phyloP scores from a whole-genome alignment of 805 yeast genomes.

The Candida pini region DNA sequence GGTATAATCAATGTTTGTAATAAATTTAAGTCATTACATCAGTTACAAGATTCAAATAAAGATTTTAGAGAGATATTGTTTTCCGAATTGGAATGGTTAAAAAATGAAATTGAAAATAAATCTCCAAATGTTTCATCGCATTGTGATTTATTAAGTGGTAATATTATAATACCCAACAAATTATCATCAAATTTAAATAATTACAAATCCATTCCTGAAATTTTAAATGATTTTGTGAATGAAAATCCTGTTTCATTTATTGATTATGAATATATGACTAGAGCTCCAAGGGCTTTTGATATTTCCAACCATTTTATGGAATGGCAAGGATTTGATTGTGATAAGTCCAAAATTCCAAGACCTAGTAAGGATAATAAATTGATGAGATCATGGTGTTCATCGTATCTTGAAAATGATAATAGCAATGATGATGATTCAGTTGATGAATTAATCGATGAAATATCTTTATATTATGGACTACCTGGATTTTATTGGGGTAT shows the following conservation, averaged over 20 bases:
- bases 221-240: constrained; percentile 7
- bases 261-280: constrained; percentile 68
- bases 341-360: constrained; percentile 50
- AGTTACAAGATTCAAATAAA: constrained; percentile 14
- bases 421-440: constrained; percentile 19
- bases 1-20: constrained; percentile 33
- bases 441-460: constrained; percentile 46
- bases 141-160: constrained; percentile 71
- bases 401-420: constrained; percentile 40
- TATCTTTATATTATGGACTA: constrained; percentile 60
- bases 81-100: constrained; percentile 53
- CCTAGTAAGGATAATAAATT: constrained; percentile 39
- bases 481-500: constrained; percentile 86
- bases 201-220: constrained; percentile 18
- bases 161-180: constrained; percentile 53
- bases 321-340: constrained; percentile 81
- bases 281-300: constrained; percentile 70
- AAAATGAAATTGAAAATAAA: constrained; percentile 30
- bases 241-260: constrained; percentile 49
- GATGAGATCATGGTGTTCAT: constrained; percentile 52
- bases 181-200: constrained; percentile 13
- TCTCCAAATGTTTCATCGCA: constrained; percentile 63
- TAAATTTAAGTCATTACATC: constrained; percentile 30
- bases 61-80: constrained; percentile 27
- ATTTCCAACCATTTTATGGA: constrained; percentile 71